Base-by-base conservation (phyloP, 139 green algal species). In the Closterium sp. region DNA sequence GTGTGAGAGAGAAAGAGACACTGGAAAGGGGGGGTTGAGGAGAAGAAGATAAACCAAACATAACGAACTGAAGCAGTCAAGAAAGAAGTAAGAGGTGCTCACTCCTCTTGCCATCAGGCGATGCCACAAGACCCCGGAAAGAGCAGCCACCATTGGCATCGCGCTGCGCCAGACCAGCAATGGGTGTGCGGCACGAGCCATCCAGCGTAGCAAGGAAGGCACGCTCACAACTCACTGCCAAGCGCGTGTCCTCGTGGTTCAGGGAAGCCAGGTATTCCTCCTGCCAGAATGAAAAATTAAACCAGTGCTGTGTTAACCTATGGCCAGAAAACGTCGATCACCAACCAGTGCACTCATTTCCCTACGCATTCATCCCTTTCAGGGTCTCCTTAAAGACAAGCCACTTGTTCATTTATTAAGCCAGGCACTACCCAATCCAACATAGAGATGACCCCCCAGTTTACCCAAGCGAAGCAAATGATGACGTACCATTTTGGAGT, bases 161-260 rank as follows among this genome's bases (percentile, higher is more conserved):
- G 30, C 94, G 91, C 79, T 89, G 87, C 9, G 95, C 96, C 62
- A 97, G 92, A 22, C 97, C 98, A 85, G 98, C 98, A 94, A 99
- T 99, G 93, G 98, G 98, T 5, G 98, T 99, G 29, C 98, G 95
- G 97, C 98, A 99, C 22, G 97, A 99, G 90, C 98, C 98, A 94
- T 99, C 98, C 87, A 99, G 97, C 0, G 98, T 97, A 6, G 96
- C 92, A 28, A 99, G 94, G 97, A 99, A 99, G 3, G 97, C 95
- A 32, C 98, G 96, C 97, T 99, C 98, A 91, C 97, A 98, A 29
- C 97, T 96, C 0, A 99, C 96, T 4, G 98, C 98, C 22, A 99
- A 95, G 31, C 97, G 96, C 0, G 98, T 99, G 86, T 99, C 97
- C 95, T 99, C 98, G 92, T 99, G 98, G 95, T 99, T 99, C 10